phyloP scores from a whole-genome alignment of 2,329 filamentous ascomycete genomes.

The Clarireedia sp. region DNA sequence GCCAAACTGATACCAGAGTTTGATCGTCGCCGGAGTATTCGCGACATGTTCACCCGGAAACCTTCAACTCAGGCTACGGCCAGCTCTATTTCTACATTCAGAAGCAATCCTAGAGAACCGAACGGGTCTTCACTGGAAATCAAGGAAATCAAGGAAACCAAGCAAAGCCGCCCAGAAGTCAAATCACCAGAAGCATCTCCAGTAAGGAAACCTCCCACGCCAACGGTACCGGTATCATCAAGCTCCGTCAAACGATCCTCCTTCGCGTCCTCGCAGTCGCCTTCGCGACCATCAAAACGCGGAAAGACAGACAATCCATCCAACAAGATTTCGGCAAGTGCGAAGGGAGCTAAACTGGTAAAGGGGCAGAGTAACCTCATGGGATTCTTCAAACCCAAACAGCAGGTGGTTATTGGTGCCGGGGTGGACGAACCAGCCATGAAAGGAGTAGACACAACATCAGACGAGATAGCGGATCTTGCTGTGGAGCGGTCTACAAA shows the following conservation, averaged over 20 bases:
- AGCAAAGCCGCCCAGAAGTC: background rate
- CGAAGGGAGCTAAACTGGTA: conserved; percentile 31
- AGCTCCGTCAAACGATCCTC: conserved; percentile 13
- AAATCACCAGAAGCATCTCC: background rate
- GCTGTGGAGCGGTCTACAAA: background rate
- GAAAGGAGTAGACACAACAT: background rate
- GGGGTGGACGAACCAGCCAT: background rate
- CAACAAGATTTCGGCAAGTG: conserved; percentile 17
- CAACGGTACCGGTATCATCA: background rate
- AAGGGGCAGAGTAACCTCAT: conserved; percentile 42
- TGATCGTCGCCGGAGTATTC: conserved; percentile 73
- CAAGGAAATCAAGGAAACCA: no score
- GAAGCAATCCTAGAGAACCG: background rate
- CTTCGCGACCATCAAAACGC: conserved; percentile 37
- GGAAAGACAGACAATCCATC: conserved; percentile 35
- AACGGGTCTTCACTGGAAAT: background rate
- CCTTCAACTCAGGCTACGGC: conserved; percentile 3
- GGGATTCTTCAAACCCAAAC: conserved; percentile 70
- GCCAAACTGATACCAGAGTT: conserved; percentile 84
- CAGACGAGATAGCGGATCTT: background rate
- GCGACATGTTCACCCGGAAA: conserved; percentile 79
- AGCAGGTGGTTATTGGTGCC: background rate
- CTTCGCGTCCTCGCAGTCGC: conserved; percentile 1
- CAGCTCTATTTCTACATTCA: background rate
- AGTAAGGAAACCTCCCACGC: background rate